A percentile compares a stretch with the other conserved stretches of the same genome.
phyloP scores from a whole-genome alignment of 2,329 filamentous ascomycete genomes.

The Scopulariopsis brevicaulis region DNA sequence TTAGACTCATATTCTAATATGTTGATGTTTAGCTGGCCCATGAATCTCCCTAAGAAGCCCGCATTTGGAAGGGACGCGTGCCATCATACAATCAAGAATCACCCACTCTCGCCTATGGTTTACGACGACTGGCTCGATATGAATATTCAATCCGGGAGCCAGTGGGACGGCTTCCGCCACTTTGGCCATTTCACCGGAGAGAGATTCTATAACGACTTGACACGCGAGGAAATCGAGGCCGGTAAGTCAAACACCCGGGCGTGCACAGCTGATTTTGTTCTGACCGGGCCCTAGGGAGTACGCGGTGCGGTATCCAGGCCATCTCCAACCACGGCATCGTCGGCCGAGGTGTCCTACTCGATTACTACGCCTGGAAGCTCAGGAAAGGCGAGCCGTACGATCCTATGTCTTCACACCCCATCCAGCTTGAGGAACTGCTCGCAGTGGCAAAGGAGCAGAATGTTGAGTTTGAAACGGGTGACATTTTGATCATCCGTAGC shows the following conservation, averaged over 20 bases:
- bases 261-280: background rate
- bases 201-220: background rate
- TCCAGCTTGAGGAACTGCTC: background rate
- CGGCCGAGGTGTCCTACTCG: conserved; percentile 38
- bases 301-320: background rate
- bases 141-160: conserved; percentile 25
- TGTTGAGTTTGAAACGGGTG: background rate
- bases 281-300: background rate
- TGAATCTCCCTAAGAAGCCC: background rate
- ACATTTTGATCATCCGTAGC: conserved; percentile 2
- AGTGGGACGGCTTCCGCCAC: conserved; percentile 27
- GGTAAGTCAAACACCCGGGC: background rate
- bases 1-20: background rate
- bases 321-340: conserved; percentile 22
- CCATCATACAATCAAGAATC: background rate
- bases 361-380: conserved; percentile 31
- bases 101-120: background rate
- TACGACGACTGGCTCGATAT: background rate
- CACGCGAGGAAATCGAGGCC: background rate
- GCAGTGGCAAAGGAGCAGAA: conserved; percentile 12
- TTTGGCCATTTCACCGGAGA: conserved; percentile 11
- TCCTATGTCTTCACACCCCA: background rate
- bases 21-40: background rate
- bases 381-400: background rate
- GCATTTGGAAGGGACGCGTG: background rate